phyloP scores from a whole-genome alignment of 495 filamentous ascomycete species.

The Rhypophila decipiens region DNA sequence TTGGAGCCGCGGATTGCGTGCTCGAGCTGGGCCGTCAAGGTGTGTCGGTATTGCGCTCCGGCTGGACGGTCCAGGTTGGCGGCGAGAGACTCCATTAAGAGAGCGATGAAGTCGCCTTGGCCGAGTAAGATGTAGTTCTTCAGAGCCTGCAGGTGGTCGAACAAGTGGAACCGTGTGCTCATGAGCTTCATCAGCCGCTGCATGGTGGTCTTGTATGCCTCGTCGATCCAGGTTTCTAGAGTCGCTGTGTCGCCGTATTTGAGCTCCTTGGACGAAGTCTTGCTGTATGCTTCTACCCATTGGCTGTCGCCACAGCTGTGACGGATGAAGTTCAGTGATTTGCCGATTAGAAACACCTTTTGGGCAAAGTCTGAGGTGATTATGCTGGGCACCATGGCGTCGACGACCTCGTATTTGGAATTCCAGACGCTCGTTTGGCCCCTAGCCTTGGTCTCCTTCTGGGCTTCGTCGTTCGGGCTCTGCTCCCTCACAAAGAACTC shows the following conservation, averaged over 20 bases:
- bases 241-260: conserved; percentile 90
- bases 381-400: conserved; percentile 84
- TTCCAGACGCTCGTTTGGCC: conserved; percentile 92
- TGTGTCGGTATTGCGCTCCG: conserved; percentile 89
- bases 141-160: conserved; percentile 84
- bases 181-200: conserved; percentile 89
- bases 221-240: conserved; percentile 86
- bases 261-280: conserved; percentile 84
- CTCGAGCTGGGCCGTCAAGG: conserved; percentile 91
- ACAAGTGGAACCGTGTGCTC: conserved; percentile 86
- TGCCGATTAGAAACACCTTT: conserved; percentile 94
- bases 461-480: conserved; percentile 30
- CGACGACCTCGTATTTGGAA: conserved; percentile 86
- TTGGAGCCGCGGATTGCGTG: conserved; percentile 97
- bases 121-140: conserved; percentile 94
- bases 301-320: conserved; percentile 87
- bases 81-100: conserved; percentile 94
- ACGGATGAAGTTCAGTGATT: conserved; percentile 96
- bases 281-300: conserved; percentile 97
- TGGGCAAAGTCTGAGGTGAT: conserved; percentile 87
- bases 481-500: conserved; percentile 95
- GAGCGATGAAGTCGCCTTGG: conserved; percentile 93
- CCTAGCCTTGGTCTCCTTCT: conserved; percentile 50
- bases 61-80: conserved; percentile 93
- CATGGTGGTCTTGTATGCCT: conserved; percentile 97